Base-by-base conservation (phyloP, 1,284 basidiomycete genomes). In the Irpex sp. region DNA sequence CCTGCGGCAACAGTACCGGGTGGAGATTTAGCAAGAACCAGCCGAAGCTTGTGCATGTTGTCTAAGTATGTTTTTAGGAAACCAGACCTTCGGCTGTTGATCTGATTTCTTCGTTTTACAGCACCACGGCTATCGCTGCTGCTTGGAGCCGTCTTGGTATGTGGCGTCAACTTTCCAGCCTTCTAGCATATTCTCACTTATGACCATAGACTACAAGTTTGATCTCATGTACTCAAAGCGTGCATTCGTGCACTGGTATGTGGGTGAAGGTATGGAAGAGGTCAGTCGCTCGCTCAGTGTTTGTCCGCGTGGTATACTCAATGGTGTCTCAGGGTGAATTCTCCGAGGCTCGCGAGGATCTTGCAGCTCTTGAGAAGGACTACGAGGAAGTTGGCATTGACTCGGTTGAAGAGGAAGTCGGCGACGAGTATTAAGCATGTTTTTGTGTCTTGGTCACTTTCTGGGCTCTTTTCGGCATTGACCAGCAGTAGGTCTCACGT, bases 181-280 rank as follows among this genome's bases (percentile, higher is more conserved):
- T 9, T 93, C 93, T 93, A 90, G 88, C 70, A 91, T 4, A 21
- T 26, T 46, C 47, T 57, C 6, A 19, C 26, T 46, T 15, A 47
- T 57, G 8, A 3, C n/a, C 60, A 84, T 94, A 55, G 96, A 99
- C 82, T 92, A 97, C 86, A 99, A 99, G 81, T 99, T 99, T 77
- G 97, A 99, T 77, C 86, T 99, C 71, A 88, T 99, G 51, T 93
- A 93, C 80, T 95, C 91, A 67, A 96, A 92, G 81, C 92, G 91
- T 77, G 94, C 90, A 63, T 96, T 96, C 75, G 94, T 93, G 54
- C 90, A 95, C 81, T 93, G 94, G 93, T 97, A 96, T 71, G 93
- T 95, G 66, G 95, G 95, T 70, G 95, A 97, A 78, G 96, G 96
- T 79, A 98, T 98, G 96, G 96, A 98, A 78, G 96, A 98, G 26